phyloP scores from a whole-genome alignment of 108 stramenopile genomes.

The Nitzschia putrida region DNA sequence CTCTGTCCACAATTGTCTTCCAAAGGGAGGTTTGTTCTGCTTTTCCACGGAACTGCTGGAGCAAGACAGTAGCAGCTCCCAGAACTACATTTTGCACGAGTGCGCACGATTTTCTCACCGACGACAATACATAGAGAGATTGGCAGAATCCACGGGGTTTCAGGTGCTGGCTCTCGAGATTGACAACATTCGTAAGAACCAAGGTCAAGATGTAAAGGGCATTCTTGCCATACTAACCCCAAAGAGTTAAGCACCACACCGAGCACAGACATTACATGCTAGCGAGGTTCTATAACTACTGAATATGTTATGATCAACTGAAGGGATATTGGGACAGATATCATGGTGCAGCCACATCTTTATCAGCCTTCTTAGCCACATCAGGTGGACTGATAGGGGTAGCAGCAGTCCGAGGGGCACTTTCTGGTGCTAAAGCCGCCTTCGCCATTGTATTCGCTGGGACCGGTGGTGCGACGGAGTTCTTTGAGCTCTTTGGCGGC shows the following conservation, averaged over 20 bases:
- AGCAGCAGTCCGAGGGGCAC: too few relatives aligned
- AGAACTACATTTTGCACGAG: constrained; percentile 42
- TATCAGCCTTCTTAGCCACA: too few relatives aligned
- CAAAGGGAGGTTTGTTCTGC: constrained; percentile 51
- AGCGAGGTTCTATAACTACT: too few relatives aligned
- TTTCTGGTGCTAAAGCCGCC: too few relatives aligned
- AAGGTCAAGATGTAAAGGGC: constrained; percentile 30
- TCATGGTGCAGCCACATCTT: too few relatives aligned
- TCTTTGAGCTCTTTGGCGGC: neutral
- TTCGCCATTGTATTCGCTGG: too few relatives aligned
- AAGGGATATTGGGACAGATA: too few relatives aligned
- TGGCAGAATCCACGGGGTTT: constrained; percentile 45
- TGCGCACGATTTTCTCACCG: constrained; percentile 70
- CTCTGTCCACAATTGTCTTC: constrained; percentile 32
- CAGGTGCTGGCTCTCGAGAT: constrained; percentile 1
- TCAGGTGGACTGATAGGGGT: too few relatives aligned
- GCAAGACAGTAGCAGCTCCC: constrained; percentile 20
- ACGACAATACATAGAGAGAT: constrained; percentile 45
- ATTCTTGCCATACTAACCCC: constrained; percentile 17
- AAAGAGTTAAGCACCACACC: too few relatives aligned
- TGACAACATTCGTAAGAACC: constrained; percentile 34
- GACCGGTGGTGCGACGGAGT: too few relatives aligned
- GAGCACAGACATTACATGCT: too few relatives aligned
- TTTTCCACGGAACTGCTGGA: constrained; percentile 64
- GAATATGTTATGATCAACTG: too few relatives aligned